Conservation (phyloP, 805 yeast species). For the Nakazawaea peltata region DNA sequence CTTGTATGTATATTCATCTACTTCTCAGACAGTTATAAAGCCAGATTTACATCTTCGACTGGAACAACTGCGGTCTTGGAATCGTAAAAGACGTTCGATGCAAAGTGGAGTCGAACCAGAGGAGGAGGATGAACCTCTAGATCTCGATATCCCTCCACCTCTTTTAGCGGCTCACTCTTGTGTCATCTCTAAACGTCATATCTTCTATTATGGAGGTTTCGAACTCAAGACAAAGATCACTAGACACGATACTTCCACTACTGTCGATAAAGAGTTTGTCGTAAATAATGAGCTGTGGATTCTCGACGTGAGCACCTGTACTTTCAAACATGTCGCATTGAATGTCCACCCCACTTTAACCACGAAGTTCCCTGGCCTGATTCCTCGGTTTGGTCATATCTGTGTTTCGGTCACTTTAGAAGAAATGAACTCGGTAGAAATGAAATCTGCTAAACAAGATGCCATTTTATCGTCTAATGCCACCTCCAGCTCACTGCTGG, state of each 20-base stretch:
- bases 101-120: neutral
- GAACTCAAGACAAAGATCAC: constrained; percentile 29
- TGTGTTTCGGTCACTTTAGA: constrained; percentile 19
- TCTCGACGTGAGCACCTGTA: constrained; percentile 42
- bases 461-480: neutral
- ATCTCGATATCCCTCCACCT: constrained; percentile 44
- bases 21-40: constrained; percentile 29
- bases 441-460: constrained; percentile 19
- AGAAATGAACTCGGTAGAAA: constrained; percentile 15
- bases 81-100: neutral
- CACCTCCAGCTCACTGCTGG: neutral
- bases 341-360: constrained; percentile 22
- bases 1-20: constrained; percentile 28
- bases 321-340: constrained; percentile 38
- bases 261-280: constrained; percentile 29
- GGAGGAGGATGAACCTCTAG: neutral
- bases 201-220: constrained; percentile 67
- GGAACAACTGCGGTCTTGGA: neutral
- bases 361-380: constrained; percentile 17
- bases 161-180: constrained; percentile 40
- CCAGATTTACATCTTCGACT: constrained; percentile 19
- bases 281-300: constrained; percentile 50
- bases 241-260: constrained; percentile 14
- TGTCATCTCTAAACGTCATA: constrained; percentile 45
- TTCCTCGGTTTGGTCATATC: constrained; percentile 25